phyloP scores from a whole-genome alignment of 202 grass and related monocot genomes.

The Panicum hallii region DNA sequence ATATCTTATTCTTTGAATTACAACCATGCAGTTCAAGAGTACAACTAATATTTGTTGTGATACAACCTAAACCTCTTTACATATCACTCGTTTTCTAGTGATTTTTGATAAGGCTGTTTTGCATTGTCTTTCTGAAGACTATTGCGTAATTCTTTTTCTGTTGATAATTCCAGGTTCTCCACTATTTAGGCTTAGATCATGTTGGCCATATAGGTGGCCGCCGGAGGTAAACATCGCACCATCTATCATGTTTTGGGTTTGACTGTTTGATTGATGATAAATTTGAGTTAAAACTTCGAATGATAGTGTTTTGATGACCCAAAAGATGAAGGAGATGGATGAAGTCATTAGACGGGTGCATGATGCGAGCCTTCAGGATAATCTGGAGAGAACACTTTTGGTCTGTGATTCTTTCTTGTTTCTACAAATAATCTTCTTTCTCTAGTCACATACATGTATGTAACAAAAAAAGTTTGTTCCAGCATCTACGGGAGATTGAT shows the following conservation, averaged over 20 bases:
- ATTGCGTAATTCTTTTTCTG: constrained; percentile 28
- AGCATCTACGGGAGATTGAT: not conserved
- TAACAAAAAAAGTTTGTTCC: not conserved
- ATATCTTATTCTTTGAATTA: constrained; percentile 30
- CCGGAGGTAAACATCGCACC: constrained; percentile 57
- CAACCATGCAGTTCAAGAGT: not conserved
- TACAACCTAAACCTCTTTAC: constrained; percentile 20
- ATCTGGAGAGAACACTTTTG: constrained; percentile 67
- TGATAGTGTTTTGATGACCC: constrained; percentile 77
- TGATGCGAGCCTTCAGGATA: constrained; percentile 51
- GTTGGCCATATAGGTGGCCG: constrained; percentile 89
- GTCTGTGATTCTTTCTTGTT: constrained; percentile 52
- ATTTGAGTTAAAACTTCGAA: constrained; percentile 43
- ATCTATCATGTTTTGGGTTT: constrained; percentile 27
- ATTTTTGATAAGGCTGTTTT: constrained; percentile 22
- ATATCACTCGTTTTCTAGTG: constrained; percentile 25
- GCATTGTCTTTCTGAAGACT: constrained; percentile 26
- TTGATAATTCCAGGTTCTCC: constrained; percentile 79
- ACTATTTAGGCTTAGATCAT: constrained; percentile 97
- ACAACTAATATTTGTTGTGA: constrained; percentile 2
- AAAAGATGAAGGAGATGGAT: constrained; percentile 98
- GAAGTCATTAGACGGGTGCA: constrained; percentile 83
- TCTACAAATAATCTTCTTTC: constrained; percentile 18
- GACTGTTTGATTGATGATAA: not conserved
- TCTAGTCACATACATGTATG: constrained; percentile 15